Evolutionary conservation across 345 rosid species (phyloP).

Genomic region (Luvunga scandens): DNA sequence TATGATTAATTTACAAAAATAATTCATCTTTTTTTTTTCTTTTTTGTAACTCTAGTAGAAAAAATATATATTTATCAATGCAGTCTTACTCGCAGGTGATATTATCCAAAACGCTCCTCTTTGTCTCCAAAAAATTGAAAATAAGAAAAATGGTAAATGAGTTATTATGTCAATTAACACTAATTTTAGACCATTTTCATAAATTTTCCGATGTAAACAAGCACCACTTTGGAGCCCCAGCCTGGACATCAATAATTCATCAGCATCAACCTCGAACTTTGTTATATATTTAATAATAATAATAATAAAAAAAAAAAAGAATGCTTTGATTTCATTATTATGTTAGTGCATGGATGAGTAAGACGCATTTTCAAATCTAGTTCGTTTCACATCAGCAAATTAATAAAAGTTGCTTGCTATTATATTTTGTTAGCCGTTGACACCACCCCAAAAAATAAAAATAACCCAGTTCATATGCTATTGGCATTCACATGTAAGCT

Average conservation of each 20-base stretch:
- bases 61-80: too few species aligned
- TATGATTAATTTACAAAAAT: too few species aligned
- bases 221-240: neutral
- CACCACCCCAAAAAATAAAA: neutral
- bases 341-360: neutral
- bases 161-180: neutral
- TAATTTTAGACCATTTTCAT: too few species aligned
- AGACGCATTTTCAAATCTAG: conserved; percentile 2
- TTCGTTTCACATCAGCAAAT: neutral
- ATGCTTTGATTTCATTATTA: neutral
- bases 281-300: neutral
- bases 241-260: neutral
- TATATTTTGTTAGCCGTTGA: conserved; percentile 22
- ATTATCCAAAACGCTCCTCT: too few species aligned
- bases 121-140: too few species aligned
- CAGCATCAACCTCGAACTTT: conserved; percentile 16
- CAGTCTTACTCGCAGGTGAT: too few species aligned
- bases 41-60: too few species aligned
- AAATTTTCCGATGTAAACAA: neutral
- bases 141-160: too few species aligned
- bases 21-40: too few species aligned
- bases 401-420: neutral
- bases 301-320: too few species aligned
- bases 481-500: conserved; percentile 27
- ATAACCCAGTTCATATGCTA: neutral